Base-by-base conservation (phyloP, 768 basidiomycete genomes). In the Tricholoma terreum region DNA sequence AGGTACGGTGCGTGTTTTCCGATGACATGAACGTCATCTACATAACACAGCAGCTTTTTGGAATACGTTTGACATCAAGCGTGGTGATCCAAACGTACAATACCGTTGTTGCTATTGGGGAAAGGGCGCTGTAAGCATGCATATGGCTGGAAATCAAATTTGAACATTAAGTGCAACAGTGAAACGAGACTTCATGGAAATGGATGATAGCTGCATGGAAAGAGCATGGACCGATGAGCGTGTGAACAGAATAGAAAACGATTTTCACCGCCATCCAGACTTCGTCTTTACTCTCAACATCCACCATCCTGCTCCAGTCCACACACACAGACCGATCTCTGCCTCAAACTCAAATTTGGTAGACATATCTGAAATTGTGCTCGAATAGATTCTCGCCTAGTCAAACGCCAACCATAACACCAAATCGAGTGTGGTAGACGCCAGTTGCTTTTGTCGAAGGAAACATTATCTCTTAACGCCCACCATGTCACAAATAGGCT, bases 401-500 rank as follows among this genome's bases (percentile, higher is more conserved):
- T 38, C 17, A 30, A 43, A 40, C 27, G 17, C 15, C 27, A 22
- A 40, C 36, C 27, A 21, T 21, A 30, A n/a, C 52, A 38, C 22
- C 27, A 54, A 17, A 43, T 54, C 27, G 19, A 43, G n/a, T 8
- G 40, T 33, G 38, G 19, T 54, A 54, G 38, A 54, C 43, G 31
- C 30, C 52, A 43, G 27, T 15, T 24, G 12, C 33, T 40, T 40
- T 30, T 27, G 34, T 22, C 42, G 52, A 50, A 40, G 42, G 42
- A 35, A 52, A 60, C 27, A 35, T 24, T n/a, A 54, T 30, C 22
- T 19, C 12, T 30, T 30, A 58, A 38, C 31, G 35, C 24, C 45
- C 46, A 57, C 22, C 30, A 67, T 67, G 65, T 60, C 65, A n/a
- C 63, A 64, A 54, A 61, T 56, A 14, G 56, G 54, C 12, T 68